These are phyloP conservation scores for Colletotrichum sp. DNA, from an alignment of 2,329 filamentous ascomycete genomes.

Conservation along the genomic window DNA sequence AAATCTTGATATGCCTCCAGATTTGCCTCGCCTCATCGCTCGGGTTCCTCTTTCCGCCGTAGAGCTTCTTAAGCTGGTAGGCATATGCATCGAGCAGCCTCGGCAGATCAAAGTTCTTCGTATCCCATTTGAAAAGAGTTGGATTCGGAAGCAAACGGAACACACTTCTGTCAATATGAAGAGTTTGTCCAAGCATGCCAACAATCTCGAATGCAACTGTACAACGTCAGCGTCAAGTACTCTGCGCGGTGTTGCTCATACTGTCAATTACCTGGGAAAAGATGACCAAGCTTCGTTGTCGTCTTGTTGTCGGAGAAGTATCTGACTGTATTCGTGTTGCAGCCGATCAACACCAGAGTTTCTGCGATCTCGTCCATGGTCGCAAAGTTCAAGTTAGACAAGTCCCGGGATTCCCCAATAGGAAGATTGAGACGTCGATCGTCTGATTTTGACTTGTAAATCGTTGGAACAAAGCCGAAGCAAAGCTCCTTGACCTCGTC, in stretches of 20 bases:
- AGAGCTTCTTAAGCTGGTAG: conserved; percentile 26
- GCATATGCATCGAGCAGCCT: conserved; percentile 46
- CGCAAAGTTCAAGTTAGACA: conserved; percentile 52
- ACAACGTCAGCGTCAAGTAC: no score
- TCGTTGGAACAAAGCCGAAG: conserved; percentile 61
- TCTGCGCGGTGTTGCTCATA: no score
- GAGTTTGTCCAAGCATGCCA: conserved; percentile 59
- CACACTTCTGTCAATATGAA: conserved; percentile 53
- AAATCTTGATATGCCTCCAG: conserved; percentile 21
- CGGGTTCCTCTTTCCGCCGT: neutral
- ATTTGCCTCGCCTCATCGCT: conserved; percentile 24
- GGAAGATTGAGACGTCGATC: conserved; percentile 40
- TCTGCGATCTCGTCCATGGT: conserved; percentile 54
- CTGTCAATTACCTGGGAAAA: no score
- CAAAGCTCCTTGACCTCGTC: conserved; percentile 59
- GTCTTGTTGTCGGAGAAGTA: no score
- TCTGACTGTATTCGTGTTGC: conserved; percentile 51
- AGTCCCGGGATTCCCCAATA: conserved; percentile 45
- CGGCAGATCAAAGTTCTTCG: conserved; percentile 47
- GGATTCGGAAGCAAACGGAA: conserved; percentile 64
- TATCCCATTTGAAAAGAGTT: conserved; percentile 59
- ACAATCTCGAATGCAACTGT: conserved; percentile 62
- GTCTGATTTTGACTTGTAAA: conserved; percentile 49
- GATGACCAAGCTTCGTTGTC: no score
- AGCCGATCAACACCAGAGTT: conserved; percentile 58